These are phyloP conservation scores for Aspergillus flavus DNA, from an alignment of 2,329 filamentous ascomycete species.

Conservation along the genomic window DNA sequence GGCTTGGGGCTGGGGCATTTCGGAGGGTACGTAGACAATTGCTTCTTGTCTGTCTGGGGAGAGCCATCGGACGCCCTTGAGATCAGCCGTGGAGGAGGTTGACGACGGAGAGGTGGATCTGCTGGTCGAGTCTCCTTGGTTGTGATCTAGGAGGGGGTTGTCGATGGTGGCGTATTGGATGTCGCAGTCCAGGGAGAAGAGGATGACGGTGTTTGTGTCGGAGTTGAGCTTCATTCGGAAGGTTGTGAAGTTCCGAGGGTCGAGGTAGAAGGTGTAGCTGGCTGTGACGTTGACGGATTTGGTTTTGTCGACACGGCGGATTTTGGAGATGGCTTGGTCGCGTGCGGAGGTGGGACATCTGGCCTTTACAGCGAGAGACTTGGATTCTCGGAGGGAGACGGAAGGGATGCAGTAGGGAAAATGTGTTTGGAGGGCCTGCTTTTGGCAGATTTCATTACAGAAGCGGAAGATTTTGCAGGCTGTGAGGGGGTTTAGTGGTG, in stretches of 20 bases:
- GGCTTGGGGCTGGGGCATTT: slow-evolving; percentile 8
- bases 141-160: slow-evolving; percentile 7
- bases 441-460: slow-evolving; percentile 32
- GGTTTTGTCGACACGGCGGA: slow-evolving; percentile 20
- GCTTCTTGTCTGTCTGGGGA: slow-evolving; percentile 30
- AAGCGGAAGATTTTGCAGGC: slow-evolving; percentile 34
- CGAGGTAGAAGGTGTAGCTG: slow-evolving; percentile 33
- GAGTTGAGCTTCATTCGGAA: slow-evolving; percentile 35
- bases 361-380: slow-evolving; percentile 31
- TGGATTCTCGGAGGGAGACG: slow-evolving; percentile 33
- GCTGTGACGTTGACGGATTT: slow-evolving; percentile 24
- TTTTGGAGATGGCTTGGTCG: slow-evolving; percentile 31
- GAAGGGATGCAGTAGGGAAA: slow-evolving; percentile 31
- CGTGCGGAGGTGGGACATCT: slow-evolving; percentile 27
- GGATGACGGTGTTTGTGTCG: slow-evolving; percentile 30
- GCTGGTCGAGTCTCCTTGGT: neutral
- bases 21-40: slow-evolving; percentile 20
- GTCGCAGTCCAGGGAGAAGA: slow-evolving; percentile 32
- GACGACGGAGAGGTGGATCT: slow-evolving; percentile 8
- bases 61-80: slow-evolving; percentile 24
- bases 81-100: slow-evolving; percentile 6
- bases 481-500: slow-evolving; percentile 10
- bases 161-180: slow-evolving; percentile 28
- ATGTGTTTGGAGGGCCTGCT: slow-evolving; percentile 17
- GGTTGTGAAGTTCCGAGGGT: slow-evolving; percentile 36